phyloP scores from a whole-genome alignment of 2,329 filamentous ascomycete genomes.

The Penicillium janthinellum region DNA sequence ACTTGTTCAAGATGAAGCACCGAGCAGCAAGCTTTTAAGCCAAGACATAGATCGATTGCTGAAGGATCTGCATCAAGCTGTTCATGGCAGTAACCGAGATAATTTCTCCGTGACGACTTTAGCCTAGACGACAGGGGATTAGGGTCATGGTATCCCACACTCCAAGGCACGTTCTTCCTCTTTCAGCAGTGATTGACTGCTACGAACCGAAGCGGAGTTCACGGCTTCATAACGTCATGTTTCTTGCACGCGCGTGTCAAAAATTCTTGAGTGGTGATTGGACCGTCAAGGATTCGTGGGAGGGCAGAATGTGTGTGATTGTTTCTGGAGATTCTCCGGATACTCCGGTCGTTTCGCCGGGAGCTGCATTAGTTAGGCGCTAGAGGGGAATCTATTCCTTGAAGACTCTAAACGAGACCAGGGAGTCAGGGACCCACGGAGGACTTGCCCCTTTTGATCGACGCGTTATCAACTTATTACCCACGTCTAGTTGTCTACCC shows the following conservation, averaged over 20 bases:
- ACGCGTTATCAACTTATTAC: not conserved
- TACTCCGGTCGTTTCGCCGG: slow-evolving; percentile 1
- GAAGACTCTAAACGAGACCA: slow-evolving; percentile 6
- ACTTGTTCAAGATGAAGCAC: not conserved
- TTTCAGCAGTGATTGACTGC: slow-evolving; percentile 18
- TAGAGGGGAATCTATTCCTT: slow-evolving; percentile 12
- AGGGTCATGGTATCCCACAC: not conserved
- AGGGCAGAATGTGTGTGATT: slow-evolving; percentile 2
- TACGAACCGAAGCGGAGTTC: slow-evolving; percentile 13
- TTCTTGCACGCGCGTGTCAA: not conserved
- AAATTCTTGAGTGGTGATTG: slow-evolving; percentile 6
- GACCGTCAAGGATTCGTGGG: not conserved
- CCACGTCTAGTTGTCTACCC: not conserved
- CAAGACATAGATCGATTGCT: not conserved
- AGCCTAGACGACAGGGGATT: not conserved
- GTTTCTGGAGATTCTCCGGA: slow-evolving; percentile 8
- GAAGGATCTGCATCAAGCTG: not conserved
- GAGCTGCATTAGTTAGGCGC: slow-evolving; percentile 10
- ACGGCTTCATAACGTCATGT: slow-evolving; percentile 9
- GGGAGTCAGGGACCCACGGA: not conserved
- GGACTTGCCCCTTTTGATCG: slow-evolving; percentile 11
- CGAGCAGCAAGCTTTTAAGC: not conserved
- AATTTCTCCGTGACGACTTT: not conserved
- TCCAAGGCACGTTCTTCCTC: slow-evolving; percentile 15
- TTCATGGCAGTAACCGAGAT: not conserved